Evolutionary conservation across 2,329 filamentous ascomycete genomes (phyloP), one percentile per base, ranked within the genome.

Genomic region (Chaetomiaceae sp.): DNA sequence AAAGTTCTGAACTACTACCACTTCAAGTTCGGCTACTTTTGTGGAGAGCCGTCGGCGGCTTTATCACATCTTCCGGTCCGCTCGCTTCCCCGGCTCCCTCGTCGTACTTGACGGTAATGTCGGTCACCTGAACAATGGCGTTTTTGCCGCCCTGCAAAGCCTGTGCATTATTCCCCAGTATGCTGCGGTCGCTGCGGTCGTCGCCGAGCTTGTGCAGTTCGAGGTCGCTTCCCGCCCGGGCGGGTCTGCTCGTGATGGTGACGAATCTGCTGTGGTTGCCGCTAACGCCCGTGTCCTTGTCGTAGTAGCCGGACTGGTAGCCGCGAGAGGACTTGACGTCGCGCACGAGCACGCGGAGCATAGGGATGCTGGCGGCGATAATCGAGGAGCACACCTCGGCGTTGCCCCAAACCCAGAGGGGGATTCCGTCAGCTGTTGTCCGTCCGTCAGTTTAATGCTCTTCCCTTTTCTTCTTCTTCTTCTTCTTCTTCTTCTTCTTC

Each of bases 341-440:
- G 14, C 49, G 45, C 20, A 50, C 41, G 33, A 55, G 43, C 30
- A 55, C 53, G 18, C 53, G 53, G 7, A 55, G 53, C 53, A 55
- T 55, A 20, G 53, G 53, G 38, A 55, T 52, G n/a, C 43, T 44
- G 44, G 53, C 48, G 38, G 53, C 53, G 25, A 55, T 36, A 32
- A 55, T 48, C 33, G 53, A 51, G 10, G 44, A 20, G 32, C 43
- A 43, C 11, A 44, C 32, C 30, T 55, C 48, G 44, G 48, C 48
- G 44, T 48, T 40, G 48, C 38, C 32, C 53, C 48, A 52, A 37
- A 48, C 36, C 48, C 48, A 55, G 38, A 55, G 43, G 18, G 47
- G 25, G 32, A 55, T 48, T 2, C 30, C 44, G 9, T 51, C 43
- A 27, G 53, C 53, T 53, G n/a, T 34, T 32, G 18, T 23, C 14